Percentiles rank a stretch among this genome's conserved stretches.
phyloP scores from a whole-genome alignment of 768 basidiomycete species.

The Mycena floridula region DNA sequence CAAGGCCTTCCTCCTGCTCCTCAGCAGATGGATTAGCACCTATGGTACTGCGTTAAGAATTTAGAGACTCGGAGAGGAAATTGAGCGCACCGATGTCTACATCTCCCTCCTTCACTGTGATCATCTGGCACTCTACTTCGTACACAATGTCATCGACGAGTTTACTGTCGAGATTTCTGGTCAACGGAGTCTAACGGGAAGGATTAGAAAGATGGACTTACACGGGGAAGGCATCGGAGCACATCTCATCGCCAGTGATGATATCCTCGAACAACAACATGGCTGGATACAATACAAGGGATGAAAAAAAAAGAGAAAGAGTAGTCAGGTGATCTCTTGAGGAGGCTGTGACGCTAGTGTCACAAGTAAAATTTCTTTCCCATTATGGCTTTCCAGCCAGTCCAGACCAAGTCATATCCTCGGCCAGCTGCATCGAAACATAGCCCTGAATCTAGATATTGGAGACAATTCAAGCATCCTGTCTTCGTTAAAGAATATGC shows the following conservation, averaged over 20 bases:
- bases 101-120: constrained; percentile 70
- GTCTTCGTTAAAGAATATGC: constrained; percentile 98
- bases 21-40: constrained; percentile 93
- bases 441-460: constrained; percentile 72
- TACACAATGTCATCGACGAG: constrained; percentile 68
- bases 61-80: not conserved
- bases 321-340: constrained; percentile 16
- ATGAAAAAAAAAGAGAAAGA: constrained; percentile 11
- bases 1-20: constrained; percentile 75
- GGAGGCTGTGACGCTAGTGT: constrained; percentile 34
- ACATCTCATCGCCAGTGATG: constrained; percentile 82
- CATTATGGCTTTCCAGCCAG: constrained; percentile 72
- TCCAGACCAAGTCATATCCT: constrained; percentile 58
- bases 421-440: constrained; percentile 50
- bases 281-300: constrained; percentile 13
- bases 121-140: constrained; percentile 79
- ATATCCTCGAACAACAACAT: constrained; percentile 78
- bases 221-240: constrained; percentile 90
- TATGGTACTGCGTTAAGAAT: constrained; percentile 20
- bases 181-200: too few relatives aligned
- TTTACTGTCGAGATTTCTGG: constrained; percentile 50
- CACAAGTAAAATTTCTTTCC: constrained; percentile 7
- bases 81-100: constrained; percentile 75
- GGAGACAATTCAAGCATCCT: constrained; percentile 83
- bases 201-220: constrained; percentile 29